Evolutionary conservation across 257 asterid species (phyloP).

Genomic region (Fraxinus excelsior): DNA sequence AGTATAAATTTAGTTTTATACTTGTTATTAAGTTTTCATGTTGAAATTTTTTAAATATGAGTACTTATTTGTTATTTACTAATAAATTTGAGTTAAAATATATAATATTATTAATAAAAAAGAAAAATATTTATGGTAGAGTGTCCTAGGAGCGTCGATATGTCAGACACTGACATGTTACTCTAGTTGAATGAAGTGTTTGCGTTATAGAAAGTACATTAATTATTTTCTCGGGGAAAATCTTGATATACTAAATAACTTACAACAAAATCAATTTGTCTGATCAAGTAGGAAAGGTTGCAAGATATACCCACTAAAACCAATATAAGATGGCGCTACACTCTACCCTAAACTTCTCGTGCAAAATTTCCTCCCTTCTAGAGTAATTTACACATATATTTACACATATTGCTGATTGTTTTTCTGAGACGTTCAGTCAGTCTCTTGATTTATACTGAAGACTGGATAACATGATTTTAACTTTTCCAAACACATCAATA

Average conservation of each 20-base stretch:
- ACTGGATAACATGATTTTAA: not conserved
- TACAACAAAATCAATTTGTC: constrained; percentile 1
- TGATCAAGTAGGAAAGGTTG: not conserved
- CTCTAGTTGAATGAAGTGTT: no score
- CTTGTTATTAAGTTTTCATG: no score
- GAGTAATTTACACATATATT: not conserved
- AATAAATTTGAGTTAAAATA: no score
- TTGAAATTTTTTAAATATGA: no score
- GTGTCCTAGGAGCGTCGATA: no score
- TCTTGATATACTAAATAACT: not conserved
- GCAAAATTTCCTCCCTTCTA: not conserved
- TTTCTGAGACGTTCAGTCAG: not conserved
- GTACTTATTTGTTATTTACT: no score
- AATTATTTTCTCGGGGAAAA: not conserved
- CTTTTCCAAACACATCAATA: not conserved
- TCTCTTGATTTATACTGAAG: constrained; percentile 10
- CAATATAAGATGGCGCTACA: not conserved
- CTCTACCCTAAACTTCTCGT: not conserved
- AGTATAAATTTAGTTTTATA: no score
- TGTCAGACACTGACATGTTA: no score
- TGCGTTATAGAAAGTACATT: not conserved
- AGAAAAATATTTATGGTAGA: no score
- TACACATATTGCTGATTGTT: constrained; percentile 5
- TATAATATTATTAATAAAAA: no score
- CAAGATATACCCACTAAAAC: constrained; percentile 6